These are phyloP conservation scores for Plasmodium chabaudi DNA, from an alignment of 169 alveolate genomes.

Conservation along the genomic window DNA sequence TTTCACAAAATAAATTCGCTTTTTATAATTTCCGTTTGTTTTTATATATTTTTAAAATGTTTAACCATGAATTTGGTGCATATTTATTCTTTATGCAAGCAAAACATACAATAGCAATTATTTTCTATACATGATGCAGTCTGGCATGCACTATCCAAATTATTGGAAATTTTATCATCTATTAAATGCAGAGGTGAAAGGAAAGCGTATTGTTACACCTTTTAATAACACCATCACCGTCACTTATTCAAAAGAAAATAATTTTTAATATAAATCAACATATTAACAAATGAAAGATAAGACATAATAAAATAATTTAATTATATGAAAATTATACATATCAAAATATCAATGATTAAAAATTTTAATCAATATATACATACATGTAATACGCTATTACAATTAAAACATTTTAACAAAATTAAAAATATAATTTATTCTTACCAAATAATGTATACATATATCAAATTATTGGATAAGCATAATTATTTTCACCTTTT, in stretches of 20 bases:
- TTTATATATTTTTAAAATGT: too few species aligned
- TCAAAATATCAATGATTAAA: not conserved
- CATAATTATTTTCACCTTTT: conserved; percentile 17
- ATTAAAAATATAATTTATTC: conserved; percentile 1
- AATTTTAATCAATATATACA: not conserved
- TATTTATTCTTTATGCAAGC: too few species aligned
- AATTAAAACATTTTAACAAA: conserved; percentile 9
- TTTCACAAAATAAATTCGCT: too few species aligned
- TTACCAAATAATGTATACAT: not conserved
- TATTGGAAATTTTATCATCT: not conserved
- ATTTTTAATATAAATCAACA: not conserved
- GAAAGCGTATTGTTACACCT: not conserved
- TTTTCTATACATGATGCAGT: not conserved
- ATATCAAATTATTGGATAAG: conserved; percentile 5
- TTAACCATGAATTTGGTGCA: too few species aligned
- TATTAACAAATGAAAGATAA: not conserved
- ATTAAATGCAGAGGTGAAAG: not conserved
- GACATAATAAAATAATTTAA: not conserved
- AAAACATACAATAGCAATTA: not conserved
- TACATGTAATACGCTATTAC: conserved; percentile 3
- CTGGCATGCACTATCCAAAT: not conserved
- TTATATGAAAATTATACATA: not conserved
- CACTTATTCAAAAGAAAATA: not conserved
- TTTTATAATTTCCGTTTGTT: too few species aligned
- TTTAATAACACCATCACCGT: not conserved